phyloP scores from a whole-genome alignment of 2,329 filamentous ascomycete genomes.

The Neurospora sp. region DNA sequence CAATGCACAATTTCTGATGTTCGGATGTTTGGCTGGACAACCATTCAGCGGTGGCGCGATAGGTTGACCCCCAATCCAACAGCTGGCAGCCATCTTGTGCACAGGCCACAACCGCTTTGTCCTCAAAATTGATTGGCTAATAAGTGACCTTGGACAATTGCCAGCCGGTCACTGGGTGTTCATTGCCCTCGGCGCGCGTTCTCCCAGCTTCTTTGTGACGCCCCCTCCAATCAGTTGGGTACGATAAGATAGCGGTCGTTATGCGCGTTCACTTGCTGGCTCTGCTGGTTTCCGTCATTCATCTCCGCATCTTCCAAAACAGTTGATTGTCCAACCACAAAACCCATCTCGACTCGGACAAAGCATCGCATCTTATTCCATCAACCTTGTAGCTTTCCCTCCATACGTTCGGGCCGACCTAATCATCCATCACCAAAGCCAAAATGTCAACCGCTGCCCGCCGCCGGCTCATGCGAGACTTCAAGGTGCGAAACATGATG shows the following conservation, averaged over 20 bases:
- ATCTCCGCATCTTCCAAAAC: neutral
- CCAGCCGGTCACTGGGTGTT: neutral
- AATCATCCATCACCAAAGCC: neutral
- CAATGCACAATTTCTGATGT: neutral
- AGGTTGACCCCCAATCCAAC: neutral
- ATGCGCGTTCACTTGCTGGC: neutral
- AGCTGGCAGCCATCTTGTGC: neutral
- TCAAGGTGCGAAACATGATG: constrained; percentile 59
- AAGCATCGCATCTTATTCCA: neutral
- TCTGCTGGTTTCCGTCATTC: neutral
- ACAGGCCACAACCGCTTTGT: neutral
- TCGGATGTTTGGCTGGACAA: neutral
- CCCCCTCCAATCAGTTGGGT: neutral
- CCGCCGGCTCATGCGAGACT: constrained; percentile 96
- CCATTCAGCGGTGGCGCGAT: neutral
- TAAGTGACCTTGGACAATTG: neutral
- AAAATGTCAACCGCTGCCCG: constrained; percentile 78
- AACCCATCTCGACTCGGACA: neutral
- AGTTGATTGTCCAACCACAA: neutral
- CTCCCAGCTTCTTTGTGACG: neutral
- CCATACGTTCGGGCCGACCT: neutral
- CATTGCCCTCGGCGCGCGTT: neutral
- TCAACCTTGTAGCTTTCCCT: neutral
- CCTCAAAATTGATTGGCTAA: neutral
- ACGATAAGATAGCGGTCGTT: neutral